Conservation (phyloP, 805 yeast genomes). For the Helenozyma rhizophorensis region DNA sequence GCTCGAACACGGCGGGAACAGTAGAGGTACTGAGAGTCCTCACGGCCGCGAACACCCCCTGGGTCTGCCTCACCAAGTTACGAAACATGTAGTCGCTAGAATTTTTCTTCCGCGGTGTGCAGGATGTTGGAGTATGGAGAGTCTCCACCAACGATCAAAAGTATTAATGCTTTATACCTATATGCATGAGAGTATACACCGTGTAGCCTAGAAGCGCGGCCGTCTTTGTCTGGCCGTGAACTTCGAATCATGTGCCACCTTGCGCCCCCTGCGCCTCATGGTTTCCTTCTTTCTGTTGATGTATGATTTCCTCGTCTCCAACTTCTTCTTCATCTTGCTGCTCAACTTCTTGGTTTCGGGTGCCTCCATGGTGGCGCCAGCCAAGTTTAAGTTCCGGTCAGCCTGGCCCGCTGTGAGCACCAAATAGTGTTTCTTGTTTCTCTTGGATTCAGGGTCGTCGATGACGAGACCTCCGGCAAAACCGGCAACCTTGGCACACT, state of each 20-base stretch:
- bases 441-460: constrained; percentile 90
- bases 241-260: constrained; percentile 85
- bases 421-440: constrained; percentile 84
- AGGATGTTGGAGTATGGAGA: too few relatives aligned
- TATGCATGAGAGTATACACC: not conserved
- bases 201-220: constrained; percentile 29
- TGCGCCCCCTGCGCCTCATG: constrained; percentile 86
- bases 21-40: too few relatives aligned
- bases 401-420: constrained; percentile 84
- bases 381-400: constrained; percentile 70
- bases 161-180: too few relatives aligned
- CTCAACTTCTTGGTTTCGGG: constrained; percentile 39
- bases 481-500: constrained; percentile 89
- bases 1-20: constrained; percentile 44
- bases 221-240: constrained; percentile 77
- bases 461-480: constrained; percentile 94
- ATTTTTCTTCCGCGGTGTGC: too few relatives aligned
- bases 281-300: constrained; percentile 89
- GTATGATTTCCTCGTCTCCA: constrained; percentile 75
- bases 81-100: too few relatives aligned
- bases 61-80: too few relatives aligned
- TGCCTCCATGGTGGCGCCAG: constrained; percentile 78
- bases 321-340: constrained; percentile 46
- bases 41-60: too few relatives aligned
- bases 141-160: too few relatives aligned